Percentiles rank a stretch among this genome's conserved stretches.
These are phyloP conservation scores for Auriscalpium vulgare DNA, from an alignment of 768 basidiomycete species.

Conservation along the genomic window DNA sequence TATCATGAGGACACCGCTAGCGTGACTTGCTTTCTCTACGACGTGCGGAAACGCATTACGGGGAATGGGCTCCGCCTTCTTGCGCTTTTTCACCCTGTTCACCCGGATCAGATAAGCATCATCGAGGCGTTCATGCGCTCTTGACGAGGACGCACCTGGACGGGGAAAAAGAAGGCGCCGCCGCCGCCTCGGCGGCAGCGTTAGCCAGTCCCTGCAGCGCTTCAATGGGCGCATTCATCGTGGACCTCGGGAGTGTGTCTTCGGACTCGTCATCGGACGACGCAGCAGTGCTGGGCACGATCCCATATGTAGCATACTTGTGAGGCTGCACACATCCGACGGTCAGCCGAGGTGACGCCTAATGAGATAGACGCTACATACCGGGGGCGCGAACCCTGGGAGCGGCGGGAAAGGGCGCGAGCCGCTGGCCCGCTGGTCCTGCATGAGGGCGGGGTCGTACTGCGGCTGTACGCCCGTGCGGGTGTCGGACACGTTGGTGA, in stretches of 20 bases:
- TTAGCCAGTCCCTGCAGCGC: constrained; percentile 91
- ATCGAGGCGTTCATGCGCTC: not conserved
- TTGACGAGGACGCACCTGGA: constrained; percentile 38
- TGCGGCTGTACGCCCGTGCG: constrained; percentile 20
- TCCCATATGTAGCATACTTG: constrained; percentile 87
- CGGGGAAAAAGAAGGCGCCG: constrained; percentile 58
- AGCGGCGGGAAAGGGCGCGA: constrained; percentile 66
- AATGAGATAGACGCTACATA: constrained; percentile 29
- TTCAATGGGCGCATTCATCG: constrained; percentile 88
- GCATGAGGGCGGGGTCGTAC: constrained; percentile 21
- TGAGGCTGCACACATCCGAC: constrained; percentile 49
- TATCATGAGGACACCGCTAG: not conserved
- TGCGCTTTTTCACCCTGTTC: constrained; percentile 72
- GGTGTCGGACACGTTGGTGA: constrained; percentile 15
- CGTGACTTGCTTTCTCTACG: constrained; percentile 63
- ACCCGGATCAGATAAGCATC: not conserved
- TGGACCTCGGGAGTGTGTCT: constrained; percentile 75
- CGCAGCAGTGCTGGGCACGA: constrained; percentile 73
- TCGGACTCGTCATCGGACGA: constrained; percentile 91
- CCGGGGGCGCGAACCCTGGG: constrained; percentile 88
- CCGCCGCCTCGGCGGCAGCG: constrained; percentile 89
- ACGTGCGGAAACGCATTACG: constrained; percentile 85
- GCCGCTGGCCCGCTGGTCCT: constrained; percentile 22
- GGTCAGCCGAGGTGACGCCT: constrained; percentile 8
- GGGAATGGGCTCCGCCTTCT: constrained; percentile 74